Base-by-base conservation (phyloP, 805 yeast species). In the Candida namnaoensis region DNA sequence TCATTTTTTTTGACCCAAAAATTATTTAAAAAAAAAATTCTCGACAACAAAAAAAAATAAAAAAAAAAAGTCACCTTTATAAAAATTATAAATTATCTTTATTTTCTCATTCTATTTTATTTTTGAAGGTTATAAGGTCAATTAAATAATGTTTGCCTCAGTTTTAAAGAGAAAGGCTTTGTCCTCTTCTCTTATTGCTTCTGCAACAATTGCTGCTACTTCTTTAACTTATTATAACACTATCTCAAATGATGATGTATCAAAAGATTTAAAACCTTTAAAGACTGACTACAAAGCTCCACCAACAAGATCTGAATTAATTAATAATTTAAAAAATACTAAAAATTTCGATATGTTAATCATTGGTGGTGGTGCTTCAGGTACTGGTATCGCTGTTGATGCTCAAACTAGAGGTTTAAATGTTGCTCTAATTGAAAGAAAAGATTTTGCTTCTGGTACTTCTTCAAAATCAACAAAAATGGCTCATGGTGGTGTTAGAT, bases 401-500 rank as follows among this genome's bases (percentile, higher is more conserved):
- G 96, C 96, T 33, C 76, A 82, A 27, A 76, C 95, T 36, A 75
- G 98, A 62, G 97, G 97, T 38, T 75, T 88, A 51, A 85, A 87
- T 56, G 96, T 88, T 36, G 85, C 95, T 40, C 62, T 90, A 44
- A 74, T 90, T 44, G 98, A 90, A 64, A 82, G 82, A 58, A 79
- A 78, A 49, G 98, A 90, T 68, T 90, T 84, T 58, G 95, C 96
- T 7, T 73, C 88, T 9, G 96, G 96, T 35, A 91, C 97, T 13
- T 84, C 95, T 8, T 88, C 96, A 32, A 85, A 88, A 56, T 85
- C 95, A 13, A 90, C 98, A 38, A 90, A 90, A 67, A 85, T 90
- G 80, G 96, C 95, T 36, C 98, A 90, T 60, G 98, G 98, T 50
- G 98, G 98, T 61, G 96, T 90, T 36, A 74, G 98, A 56, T 90